Evolutionary conservation across 371 early-diverging fungal species (phyloP), one percentile per base, ranked within the genome.

Genomic region (Mortierella sp.): DNA sequence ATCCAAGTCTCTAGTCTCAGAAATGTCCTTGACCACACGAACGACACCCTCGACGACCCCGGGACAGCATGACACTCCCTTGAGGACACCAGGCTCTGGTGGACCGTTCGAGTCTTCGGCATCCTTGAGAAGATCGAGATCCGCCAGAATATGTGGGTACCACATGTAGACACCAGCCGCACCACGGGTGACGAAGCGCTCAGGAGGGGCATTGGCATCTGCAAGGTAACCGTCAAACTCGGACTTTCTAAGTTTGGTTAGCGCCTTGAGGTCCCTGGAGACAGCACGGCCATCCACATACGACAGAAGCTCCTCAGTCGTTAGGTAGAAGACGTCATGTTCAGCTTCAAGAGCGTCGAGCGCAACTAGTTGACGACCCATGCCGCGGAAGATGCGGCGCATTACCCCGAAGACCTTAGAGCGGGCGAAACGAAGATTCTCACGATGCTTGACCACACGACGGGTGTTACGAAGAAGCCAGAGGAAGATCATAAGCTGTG

Each of bases 11-110:
- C 64, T 63, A 0, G 76, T 64, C 42, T 75, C 76, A 3, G 69
- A 32, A 24, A 75, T 75, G n/a, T 75, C 76, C 65, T 75, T 75
- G 44, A 69, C 76, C 23, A 75, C 76, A 1, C 76, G 64, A 14
- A 75, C 76, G 11, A 69, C 69, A 2, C 76, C 70, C 41, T 75
- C 76, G 9, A 75, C 76, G 3, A 75, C 27, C 27, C 76, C 76
- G 15, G 76, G 76, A 37, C 76, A 75, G 58, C 76, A 75, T 3
- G 76, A 75, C 31, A 75, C 76, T n/a, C 76, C 76, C 55, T 75
- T 75, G 34, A 75, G 61, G 54, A 75, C 44, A 53, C 76, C 76
- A 8, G 76, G 76, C 58, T 75, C 76, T 50, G 76, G 76, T 11
- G 76, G 69, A 8, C 69, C 69, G 37, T 75, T 75, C 2, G 75